Evolutionary conservation across 371 early-diverging fungal species (phyloP).

Genomic region (Haplosporangium sp.): DNA sequence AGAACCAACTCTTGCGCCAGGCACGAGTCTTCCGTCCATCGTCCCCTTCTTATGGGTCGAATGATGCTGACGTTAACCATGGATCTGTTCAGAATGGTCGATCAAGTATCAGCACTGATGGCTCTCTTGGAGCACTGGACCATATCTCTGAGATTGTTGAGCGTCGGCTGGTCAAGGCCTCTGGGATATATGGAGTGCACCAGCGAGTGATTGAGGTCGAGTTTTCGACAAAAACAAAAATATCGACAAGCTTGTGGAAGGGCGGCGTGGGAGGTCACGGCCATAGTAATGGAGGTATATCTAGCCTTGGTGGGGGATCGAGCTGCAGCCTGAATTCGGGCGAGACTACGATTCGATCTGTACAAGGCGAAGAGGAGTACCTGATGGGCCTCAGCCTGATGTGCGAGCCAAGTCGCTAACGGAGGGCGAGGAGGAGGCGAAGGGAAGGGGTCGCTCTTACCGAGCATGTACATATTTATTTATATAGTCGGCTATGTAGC

Average conservation of each 20-base stretch:
- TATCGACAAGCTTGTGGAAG: conserved; percentile 32
- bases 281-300: not conserved
- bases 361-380: conserved; percentile 52
- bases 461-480: not conserved
- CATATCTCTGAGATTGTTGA: conserved; percentile 50
- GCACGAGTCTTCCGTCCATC: conserved; percentile 48
- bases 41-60: conserved; percentile 10
- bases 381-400: conserved; percentile 48
- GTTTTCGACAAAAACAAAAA: conserved; percentile 30
- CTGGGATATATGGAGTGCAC: conserved; percentile 41
- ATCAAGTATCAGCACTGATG: not conserved
- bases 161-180: conserved; percentile 44
- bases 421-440: not conserved
- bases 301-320: conserved; percentile 2
- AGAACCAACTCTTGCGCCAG: conserved; percentile 46
- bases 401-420: conserved; percentile 42
- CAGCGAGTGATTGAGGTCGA: conserved; percentile 47
- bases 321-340: conserved; percentile 1
- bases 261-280: conserved; percentile 14
- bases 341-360: conserved; percentile 43
- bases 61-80: conserved; percentile 11
- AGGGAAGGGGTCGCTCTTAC: not conserved
- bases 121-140: conserved; percentile 29
- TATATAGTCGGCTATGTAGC: too few species aligned
- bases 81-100: conserved; percentile 4